Evolutionary conservation across 73 alveolate genomes (phyloP).

Genomic region (Paramecium pentaurelia): DNA sequence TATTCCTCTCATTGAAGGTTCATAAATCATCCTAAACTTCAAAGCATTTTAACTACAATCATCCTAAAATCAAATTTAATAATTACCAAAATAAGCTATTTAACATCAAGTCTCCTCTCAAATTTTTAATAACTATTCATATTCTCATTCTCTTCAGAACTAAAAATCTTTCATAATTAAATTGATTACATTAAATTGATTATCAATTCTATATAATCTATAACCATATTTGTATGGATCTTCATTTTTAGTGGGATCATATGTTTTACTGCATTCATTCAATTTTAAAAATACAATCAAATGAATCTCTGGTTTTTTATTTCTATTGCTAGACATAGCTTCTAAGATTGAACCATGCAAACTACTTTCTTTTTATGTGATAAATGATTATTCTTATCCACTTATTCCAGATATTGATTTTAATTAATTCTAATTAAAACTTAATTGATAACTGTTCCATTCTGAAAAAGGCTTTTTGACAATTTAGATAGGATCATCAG

Average conservation of each 20-base stretch:
- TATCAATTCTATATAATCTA: neutral
- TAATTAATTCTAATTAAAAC: neutral
- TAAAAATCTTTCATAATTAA: neutral
- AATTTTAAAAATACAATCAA: neutral
- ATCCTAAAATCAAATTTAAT: neutral
- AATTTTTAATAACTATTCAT: neutral
- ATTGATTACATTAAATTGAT: neutral
- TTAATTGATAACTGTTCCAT: conserved; percentile 37
- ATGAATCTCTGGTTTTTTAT: neutral
- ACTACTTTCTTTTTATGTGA: conserved; percentile 23
- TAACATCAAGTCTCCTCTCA: neutral
- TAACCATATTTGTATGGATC: conserved; percentile 17
- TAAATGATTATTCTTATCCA: neutral
- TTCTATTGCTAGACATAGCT: neutral
- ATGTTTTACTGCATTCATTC: neutral
- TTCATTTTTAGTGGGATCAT: conserved; percentile 31
- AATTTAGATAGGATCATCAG: conserved; percentile 14
- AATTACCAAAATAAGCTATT: neutral
- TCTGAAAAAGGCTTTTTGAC: conserved; percentile 1
- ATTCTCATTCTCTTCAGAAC: neutral
- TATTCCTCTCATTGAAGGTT: conserved; percentile 35
- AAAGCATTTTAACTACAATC: conserved; percentile 2
- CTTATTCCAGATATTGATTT: conserved; percentile 24
- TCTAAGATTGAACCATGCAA: neutral
- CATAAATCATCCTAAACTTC: conserved; percentile 14